These are phyloP conservation scores for Penicillium olsonii DNA, from an alignment of 2,329 filamentous ascomycete genomes.

Conservation along the genomic window DNA sequence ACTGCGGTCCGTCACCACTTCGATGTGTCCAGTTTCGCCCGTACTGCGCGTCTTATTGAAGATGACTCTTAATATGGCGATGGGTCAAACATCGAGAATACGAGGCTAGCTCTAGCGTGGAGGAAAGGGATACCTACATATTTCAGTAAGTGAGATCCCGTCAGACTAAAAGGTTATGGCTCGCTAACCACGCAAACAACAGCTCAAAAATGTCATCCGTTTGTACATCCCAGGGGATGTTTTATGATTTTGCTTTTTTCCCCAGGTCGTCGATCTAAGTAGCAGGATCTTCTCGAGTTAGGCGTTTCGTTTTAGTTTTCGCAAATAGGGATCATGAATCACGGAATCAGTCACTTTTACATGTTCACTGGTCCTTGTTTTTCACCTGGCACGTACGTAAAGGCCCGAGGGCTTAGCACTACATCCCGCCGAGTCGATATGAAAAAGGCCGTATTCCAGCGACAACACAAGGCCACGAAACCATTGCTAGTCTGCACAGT, in stretches of 20 bases:
- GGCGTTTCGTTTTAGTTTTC: slow-evolving; percentile 11
- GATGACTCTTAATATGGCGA: background rate
- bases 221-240: slow-evolving; percentile 11
- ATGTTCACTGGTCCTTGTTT: background rate
- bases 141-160: slow-evolving; percentile 18
- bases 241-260: slow-evolving; percentile 16
- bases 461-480: too few relatives aligned
- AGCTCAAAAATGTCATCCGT: slow-evolving; percentile 19
- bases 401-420: too few relatives aligned
- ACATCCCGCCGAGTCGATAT: too few relatives aligned
- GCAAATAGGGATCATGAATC: slow-evolving; percentile 22
- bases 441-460: too few relatives aligned
- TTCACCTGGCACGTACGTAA: too few relatives aligned
- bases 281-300: slow-evolving; percentile 3
- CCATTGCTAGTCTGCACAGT: too few relatives aligned
- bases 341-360: slow-evolving; percentile 12
- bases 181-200: background rate
- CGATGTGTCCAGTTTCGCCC: background rate
- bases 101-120: slow-evolving; percentile 31
- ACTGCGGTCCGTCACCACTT: slow-evolving; percentile 8
- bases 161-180: slow-evolving; percentile 13
- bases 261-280: slow-evolving; percentile 7
- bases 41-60: background rate
- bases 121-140: slow-evolving; percentile 37
- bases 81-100: slow-evolving; percentile 2